Evolutionary conservation across 306 rosid genomes (phyloP), one percentile per base, ranked within the genome.

Genomic region (Prunus mume): DNA sequence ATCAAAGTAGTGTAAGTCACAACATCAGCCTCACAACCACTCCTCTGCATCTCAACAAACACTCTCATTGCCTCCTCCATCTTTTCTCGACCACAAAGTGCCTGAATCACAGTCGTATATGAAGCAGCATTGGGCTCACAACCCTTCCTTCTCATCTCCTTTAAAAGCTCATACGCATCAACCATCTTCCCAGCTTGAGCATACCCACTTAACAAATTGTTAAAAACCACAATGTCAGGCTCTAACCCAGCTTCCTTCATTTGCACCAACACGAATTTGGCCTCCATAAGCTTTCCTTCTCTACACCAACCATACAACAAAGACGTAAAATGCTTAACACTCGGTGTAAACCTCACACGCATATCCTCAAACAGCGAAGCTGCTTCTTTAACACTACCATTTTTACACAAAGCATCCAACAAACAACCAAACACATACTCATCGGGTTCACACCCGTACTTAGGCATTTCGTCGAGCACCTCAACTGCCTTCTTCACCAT

Each of bases 221-320:
- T 91, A 72, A 79, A 91, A 79, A 91, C 98, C 81, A 91, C 98
- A 72, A 91, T 78, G 75, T 93, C 97, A 0, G 89, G 88, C 69
- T 89, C 88, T 71, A 93, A 85, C 55, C 92, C 97, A 0, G 84
- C 89, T 65, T 88, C 93, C 82, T 78, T 93, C 89, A 91, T 93
- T 79, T 91, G 93, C 32, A 89, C 89, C 79, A 91, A 66, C 69
- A 93, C 91, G 57, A 82, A 73, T 41, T 89, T 89, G 7, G 97
- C 97, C 82, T 91, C 98, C 87, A 89, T 79, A 38, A 88, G 88
- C 82, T 86, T 87, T 78, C 98, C 97, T 85, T 88, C 93, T 69
- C 81, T 84, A 76, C 98, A 93, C 97, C 98, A 93, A 83, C 97
- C 98, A 46, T 93, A 88, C 86, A 93, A 82, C 92, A 93, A 80